Base-by-base conservation (phyloP, 352 stramenopile genomes). In the Blastocystis sp. region DNA sequence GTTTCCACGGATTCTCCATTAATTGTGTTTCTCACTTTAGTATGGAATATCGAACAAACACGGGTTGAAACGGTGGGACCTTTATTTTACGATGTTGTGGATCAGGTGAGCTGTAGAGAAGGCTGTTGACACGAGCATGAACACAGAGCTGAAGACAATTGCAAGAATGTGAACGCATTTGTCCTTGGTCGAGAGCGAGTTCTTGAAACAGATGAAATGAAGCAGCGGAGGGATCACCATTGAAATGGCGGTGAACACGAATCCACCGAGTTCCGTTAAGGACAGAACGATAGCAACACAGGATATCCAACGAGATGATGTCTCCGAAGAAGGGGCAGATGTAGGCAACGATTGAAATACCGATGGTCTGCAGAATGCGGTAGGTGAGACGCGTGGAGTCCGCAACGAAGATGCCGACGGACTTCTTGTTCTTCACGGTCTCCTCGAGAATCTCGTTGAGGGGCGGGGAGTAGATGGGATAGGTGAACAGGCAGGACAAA, bases 281-380 rank as follows among this genome's bases (percentile, higher is more conserved):
- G 74, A 11, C 28, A 14, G 4, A 28, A 24, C 7, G 1, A 69
- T 24, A 43, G 3, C 62, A 24, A 19, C 34, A 19, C 68, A 84
- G 74, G 74, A 84, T 84, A 84, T 84, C 74, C 6, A 84, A 43
- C 14, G 57, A 84, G 28, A 84, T 84, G 38, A 84, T 84, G 38
- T 84, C 74, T 59, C 74, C 74, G 28, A 84, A 84, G 52, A 84
- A 84, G 24, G 74, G 74, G 69, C 74, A 84, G 60, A 84, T 69
- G 52, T 59, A 84, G 21, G 74, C 74, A 52, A 84, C 42, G 6
- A 69, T 38, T 0, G 74, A 84, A 57, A 84, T 84, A 1, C 28
- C 45, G 45, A 69, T 17, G 24, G 74, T 84, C 38, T 84, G 74
- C 3, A 84, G 74, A 52, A 84, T 62, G 19, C 74, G 74, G 54